Conservation (phyloP, 129 eudicot species). For the Centaurea solstitialis region DNA sequence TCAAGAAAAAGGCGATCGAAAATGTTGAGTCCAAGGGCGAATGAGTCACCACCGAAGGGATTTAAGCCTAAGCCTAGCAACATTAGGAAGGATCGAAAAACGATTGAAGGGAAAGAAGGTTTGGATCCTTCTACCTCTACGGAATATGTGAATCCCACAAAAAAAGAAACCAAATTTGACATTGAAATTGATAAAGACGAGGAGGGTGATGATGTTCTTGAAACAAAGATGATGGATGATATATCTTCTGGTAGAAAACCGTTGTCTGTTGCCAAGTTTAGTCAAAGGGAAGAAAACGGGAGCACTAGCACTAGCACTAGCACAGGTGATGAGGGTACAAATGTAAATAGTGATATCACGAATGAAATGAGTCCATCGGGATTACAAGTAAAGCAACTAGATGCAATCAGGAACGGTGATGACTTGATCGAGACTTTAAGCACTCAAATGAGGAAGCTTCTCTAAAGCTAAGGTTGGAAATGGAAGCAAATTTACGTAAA, state of each 20-base stretch:
- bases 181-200: constrained; percentile 38
- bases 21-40: constrained; percentile 53
- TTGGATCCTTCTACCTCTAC: constrained; percentile 32
- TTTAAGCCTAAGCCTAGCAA: constrained; percentile 63
- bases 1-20: constrained; percentile 64
- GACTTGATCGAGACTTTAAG: constrained; percentile 1
- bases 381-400: constrained; percentile 22
- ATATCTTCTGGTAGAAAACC: constrained; percentile 9
- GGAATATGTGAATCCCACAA: constrained; percentile 40
- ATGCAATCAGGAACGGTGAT: constrained; percentile 8
- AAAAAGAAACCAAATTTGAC: constrained; percentile 37
- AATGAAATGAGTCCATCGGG: constrained; percentile 17
- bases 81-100: constrained; percentile 54
- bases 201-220: constrained; percentile 7
- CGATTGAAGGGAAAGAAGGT: constrained; percentile 50
- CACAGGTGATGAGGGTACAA: constrained; percentile 11
- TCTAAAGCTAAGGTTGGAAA: constrained; percentile 56
- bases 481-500: constrained; percentile 45
- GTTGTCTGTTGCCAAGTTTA: constrained; percentile 23
- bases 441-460: constrained; percentile 36
- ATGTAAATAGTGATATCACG: constrained; percentile 28
- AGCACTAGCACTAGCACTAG: constrained; percentile 9
- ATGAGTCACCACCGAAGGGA: constrained; percentile 67
- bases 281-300: constrained; percentile 42
- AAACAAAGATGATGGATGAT: constrained; percentile 26